Conservation (phyloP, 176 grass and related monocot species). For the Bolboschoenus planiculmis region DNA sequence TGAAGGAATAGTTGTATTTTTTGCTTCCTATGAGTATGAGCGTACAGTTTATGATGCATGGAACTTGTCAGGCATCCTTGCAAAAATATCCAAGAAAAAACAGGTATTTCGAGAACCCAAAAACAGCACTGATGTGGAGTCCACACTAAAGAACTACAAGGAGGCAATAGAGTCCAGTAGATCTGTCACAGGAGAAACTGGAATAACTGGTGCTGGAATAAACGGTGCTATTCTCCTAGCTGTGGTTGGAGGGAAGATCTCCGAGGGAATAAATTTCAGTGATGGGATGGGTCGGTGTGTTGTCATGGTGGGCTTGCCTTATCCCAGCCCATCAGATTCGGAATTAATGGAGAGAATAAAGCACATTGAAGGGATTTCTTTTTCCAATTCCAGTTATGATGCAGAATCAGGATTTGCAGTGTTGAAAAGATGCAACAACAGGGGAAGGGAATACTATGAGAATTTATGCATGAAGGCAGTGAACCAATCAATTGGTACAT, state of each 20-base stretch:
- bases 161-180: conserved; percentile 42
- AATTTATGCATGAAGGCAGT: conserved; percentile 99
- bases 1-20: conserved; percentile 81
- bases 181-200: neutral
- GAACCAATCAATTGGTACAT: conserved; percentile 89
- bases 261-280: conserved; percentile 94
- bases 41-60: conserved; percentile 74
- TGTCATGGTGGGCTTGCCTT: conserved; percentile 92
- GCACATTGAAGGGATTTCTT: conserved; percentile 60
- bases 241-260: conserved; percentile 91
- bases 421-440: conserved; percentile 54
- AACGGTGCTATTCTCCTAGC: conserved; percentile 82
- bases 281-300: conserved; percentile 93
- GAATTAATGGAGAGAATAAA: conserved; percentile 88
- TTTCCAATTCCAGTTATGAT: conserved; percentile 36
- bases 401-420: conserved; percentile 57
- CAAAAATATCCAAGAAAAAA: conserved; percentile 82
- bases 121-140: conserved; percentile 62
- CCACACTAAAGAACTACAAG: conserved; percentile 74
- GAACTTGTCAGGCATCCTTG: conserved; percentile 52
- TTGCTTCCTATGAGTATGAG: conserved; percentile 84
- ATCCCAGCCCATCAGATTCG: conserved; percentile 80
- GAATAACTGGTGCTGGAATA: conserved; percentile 22
- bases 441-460: conserved; percentile 86
- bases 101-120: conserved; percentile 75